Conservation (phyloP, 352 stramenopile genomes). For the Phytophthora crassamura region DNA sequence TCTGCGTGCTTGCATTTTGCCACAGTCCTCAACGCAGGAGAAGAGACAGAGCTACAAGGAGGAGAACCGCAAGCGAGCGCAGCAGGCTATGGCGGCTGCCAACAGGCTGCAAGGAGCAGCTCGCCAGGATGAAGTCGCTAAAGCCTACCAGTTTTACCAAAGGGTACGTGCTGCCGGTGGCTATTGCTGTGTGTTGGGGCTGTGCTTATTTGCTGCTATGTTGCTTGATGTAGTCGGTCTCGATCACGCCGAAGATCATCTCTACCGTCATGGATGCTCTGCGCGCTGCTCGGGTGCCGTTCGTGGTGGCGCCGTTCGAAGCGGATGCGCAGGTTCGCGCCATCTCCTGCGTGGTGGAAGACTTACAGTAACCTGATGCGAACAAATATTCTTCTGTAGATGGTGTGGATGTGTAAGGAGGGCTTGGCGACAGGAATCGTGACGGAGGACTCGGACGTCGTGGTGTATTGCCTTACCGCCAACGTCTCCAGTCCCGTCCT, state of each 20-base stretch:
- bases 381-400: conserved; percentile 32
- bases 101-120: conserved; percentile 53
- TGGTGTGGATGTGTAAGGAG: conserved; percentile 84
- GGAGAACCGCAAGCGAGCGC: conserved; percentile 59
- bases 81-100: conserved; percentile 57
- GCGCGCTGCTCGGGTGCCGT: conserved; percentile 47
- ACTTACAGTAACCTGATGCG: background rate
- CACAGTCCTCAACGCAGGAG: conserved; percentile 66
- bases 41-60: conserved; percentile 68
- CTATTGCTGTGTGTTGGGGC: background rate
- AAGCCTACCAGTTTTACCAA: conserved; percentile 70
- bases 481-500: conserved; percentile 62
- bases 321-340: conserved; percentile 61
- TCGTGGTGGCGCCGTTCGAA: conserved; percentile 81
- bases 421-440: conserved; percentile 66
- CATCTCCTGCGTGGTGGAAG: background rate
- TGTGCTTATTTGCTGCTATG: background rate
- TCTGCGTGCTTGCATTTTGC: background rate
- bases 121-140: conserved; percentile 60
- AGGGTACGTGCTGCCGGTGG: conserved; percentile 27
- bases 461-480: conserved; percentile 75
- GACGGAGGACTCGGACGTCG: conserved; percentile 84
- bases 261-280: conserved; percentile 66
- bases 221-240: conserved; percentile 50
- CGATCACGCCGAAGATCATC: conserved; percentile 70